phyloP scores from a whole-genome alignment of 192 early-diverging fungal species.

The Coemansia erecta region DNA sequence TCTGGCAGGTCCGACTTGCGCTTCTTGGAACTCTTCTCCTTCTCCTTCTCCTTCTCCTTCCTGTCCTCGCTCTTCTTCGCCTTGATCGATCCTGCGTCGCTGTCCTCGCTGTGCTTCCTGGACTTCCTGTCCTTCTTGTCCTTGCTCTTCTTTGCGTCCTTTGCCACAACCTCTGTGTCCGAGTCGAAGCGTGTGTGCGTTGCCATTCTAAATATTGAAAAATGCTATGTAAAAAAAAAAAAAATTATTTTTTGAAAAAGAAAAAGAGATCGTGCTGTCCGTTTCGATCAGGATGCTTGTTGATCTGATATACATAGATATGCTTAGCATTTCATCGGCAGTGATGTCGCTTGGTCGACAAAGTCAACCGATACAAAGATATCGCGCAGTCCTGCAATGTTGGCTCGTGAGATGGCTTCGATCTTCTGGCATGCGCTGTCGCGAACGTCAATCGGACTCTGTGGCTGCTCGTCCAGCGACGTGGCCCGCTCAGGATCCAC shows the following conservation, averaged over 20 bases:
- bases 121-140: conserved; percentile 9
- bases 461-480: conserved; percentile 24
- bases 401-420: conserved; percentile 12
- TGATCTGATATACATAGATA: not conserved
- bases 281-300: no score
- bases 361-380: conserved; percentile 35
- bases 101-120: conserved; percentile 4
- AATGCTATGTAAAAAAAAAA: not conserved
- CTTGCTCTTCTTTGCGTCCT: conserved; percentile 17
- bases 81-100: conserved; percentile 6
- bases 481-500: conserved; percentile 9
- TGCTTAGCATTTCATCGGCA: not conserved
- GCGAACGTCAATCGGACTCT: conserved; percentile 19
- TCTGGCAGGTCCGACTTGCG: conserved; percentile 2
- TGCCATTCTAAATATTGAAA: not conserved
- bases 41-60: conserved; percentile 14
- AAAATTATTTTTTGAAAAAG: conserved; percentile 7
- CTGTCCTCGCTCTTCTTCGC: conserved; percentile 13
- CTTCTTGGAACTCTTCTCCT: conserved; percentile 5
- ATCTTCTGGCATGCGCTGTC: conserved; percentile 13
- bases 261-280: not conserved
- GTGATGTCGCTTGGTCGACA: not conserved
- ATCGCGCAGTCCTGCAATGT: conserved; percentile 39
- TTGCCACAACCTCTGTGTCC: not conserved
- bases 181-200: not conserved